Evolutionary conservation across 768 basidiomycete species (phyloP).

Genomic region (Rhizopogon roseolus): DNA sequence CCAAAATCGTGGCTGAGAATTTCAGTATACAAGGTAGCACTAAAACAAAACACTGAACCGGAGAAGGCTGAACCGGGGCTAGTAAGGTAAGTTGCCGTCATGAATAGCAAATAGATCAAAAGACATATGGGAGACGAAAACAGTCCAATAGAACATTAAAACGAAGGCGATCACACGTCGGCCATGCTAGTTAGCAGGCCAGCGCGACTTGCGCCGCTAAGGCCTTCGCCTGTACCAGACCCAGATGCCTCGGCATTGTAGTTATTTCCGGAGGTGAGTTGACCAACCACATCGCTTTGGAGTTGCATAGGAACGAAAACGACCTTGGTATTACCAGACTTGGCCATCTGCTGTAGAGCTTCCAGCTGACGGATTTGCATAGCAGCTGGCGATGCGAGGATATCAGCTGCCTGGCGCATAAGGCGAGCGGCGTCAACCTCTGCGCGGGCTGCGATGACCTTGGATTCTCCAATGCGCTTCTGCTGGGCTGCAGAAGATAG

Average conservation of each 20-base stretch:
- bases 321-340: conserved; percentile 83
- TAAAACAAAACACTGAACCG: background rate
- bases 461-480: conserved; percentile 94
- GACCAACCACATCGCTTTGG: conserved; percentile 63
- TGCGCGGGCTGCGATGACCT: conserved; percentile 93
- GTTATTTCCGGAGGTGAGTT: conserved; percentile 29
- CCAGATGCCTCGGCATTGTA: conserved; percentile 19
- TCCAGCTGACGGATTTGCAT: conserved; percentile 99
- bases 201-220: conserved; percentile 21
- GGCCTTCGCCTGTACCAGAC: conserved; percentile 14
- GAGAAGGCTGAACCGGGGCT: background rate
- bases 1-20: no score
- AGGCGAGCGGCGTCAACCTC: conserved; percentile 93
- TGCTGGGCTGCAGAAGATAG: conserved; percentile 95
- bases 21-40: no score
- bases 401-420: conserved; percentile 97
- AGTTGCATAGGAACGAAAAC: conserved; percentile 93
- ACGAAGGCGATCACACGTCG: conserved; percentile 13
- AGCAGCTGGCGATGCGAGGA: conserved; percentile 88
- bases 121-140: background rate
- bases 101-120: background rate
- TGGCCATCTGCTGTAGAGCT: conserved; percentile 93
- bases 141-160: background rate
- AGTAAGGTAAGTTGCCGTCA: background rate
- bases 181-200: conserved; percentile 19